Base-by-base conservation (phyloP, 1,284 basidiomycete species). In the Ceratobasidium sp. region DNA sequence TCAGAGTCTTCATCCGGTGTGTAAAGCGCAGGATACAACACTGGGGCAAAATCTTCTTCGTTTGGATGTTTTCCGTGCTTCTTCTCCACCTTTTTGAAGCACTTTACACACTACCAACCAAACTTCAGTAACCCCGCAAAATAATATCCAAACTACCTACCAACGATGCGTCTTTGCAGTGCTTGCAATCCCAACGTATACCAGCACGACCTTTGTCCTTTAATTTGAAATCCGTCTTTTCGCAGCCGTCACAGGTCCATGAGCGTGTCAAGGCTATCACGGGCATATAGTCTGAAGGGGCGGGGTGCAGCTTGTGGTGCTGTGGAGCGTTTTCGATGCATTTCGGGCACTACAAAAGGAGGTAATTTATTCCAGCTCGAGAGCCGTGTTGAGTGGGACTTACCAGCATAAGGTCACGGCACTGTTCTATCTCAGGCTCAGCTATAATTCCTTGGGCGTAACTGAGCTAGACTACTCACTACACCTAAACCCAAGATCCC, bases 21-120 rank as follows among this genome's bases (percentile, higher is more conserved):
- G 59, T 62, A 62, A 19, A 62, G 29, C 9, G 59, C 7, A 32
- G 59, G 57, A 22, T 74, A 74, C 2, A 74, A 25, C 11, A 74
- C 59, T 2, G 70, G 59, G 57, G 49, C 54, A 49, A 64, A 74
- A 6, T 74, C 70, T 49, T 64, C 70, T 15, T 15, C 22, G 29
- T 52, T 22, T 17, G 70, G 70, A 9, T 74, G 70, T 52, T 64
- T 62, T 32, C 64, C 64, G 49, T 64, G 70, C 34, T 54, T 64
- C 46, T 74, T 74, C 32, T 52, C 49, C 29, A 62, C 46, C 32
- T 64, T 74, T 29, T 74, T 59, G 57, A 74, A 74, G 59, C 70
- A 74, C 51, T 74, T 74, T 34, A 32, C 25, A 37, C 69, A 73
- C 57, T 73, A 22, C 8, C n/a, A 32, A 8, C 11, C 25, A 43